Evolutionary conservation across 768 basidiomycete genomes (phyloP), one percentile per base, ranked within the genome.

Genomic region (Pisolithus albus): DNA sequence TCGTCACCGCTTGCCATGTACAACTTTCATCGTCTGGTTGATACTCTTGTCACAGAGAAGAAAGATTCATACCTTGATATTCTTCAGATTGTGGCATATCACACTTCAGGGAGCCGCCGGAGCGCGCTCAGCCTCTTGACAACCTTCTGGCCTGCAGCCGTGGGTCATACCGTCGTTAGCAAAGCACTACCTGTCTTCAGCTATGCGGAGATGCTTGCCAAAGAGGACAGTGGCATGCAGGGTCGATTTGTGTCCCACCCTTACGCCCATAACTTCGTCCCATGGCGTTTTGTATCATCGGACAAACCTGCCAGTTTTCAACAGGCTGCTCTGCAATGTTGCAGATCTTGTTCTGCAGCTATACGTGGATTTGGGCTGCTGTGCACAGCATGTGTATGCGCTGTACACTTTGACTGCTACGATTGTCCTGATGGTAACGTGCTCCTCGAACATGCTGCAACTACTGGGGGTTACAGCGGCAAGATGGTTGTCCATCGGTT

Each of bases 321-420:
- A 45, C 56, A 70, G 23, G 48, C 63, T 36, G 67, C 75, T 23
- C 69, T 72, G 16, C 63, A 69, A 43, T 69, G 73, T 32, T 92
- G 89, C 61, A 71, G 73, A 11, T 74, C 73, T 15, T 92, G 88
- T 59, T 63, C 67, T 13, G 72, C 69, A 23, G 56, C 66, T 11
- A 77, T 91, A 41, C 62, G 64, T 39, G 88, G 83, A n/a, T 88
- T 86, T 60, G 85, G 82, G 5, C 69, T 93, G 6, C 64, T 83
- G 10, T 92, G 89, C 60, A 76, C 84, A 1, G 75, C 83, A 46
- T 90, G 89, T 65, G 72, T 78, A 63, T 84, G 81, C 52, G 68
- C 74, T 1, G 79, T 88, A 7, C 90, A 93, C 64, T 80, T 88
- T 52, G 81, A 83, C 56, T 93, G 90, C 69, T 90, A 88, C 59